Conservation (phyloP, 345 rosid genomes). For the Linum tenue region DNA sequence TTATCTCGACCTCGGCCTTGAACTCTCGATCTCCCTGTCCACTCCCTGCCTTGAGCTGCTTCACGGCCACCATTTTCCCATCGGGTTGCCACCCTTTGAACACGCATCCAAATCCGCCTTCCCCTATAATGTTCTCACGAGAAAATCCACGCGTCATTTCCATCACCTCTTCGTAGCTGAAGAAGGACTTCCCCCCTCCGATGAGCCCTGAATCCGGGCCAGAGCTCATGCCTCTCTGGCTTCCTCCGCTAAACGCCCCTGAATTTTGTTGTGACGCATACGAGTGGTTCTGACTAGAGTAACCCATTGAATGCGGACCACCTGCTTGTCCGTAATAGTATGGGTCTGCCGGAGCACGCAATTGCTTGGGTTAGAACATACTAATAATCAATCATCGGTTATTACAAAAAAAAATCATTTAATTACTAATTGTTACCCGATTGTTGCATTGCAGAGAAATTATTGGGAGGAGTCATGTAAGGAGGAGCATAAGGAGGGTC, state of each 20-base stretch:
- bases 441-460: conserved; percentile 25
- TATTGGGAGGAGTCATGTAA: conserved; percentile 37
- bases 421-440: conserved; percentile 34
- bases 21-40: conserved; percentile 98
- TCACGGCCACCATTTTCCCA: conserved; percentile 67
- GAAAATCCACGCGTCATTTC: conserved; percentile 81
- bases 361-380: too few species aligned
- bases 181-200: conserved; percentile 42
- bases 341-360: conserved; percentile 39
- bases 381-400: neutral
- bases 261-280: conserved; percentile 29
- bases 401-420: neutral
- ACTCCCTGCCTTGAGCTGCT: conserved; percentile 91
- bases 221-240: conserved; percentile 32
- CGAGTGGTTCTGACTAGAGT: conserved; percentile 32
- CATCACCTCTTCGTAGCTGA: conserved; percentile 63
- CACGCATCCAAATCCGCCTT: conserved; percentile 95
- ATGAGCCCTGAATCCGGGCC: conserved; percentile 46
- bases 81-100: conserved; percentile 49
- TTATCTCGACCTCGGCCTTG: conserved; percentile 90
- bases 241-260: conserved; percentile 46
- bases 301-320: conserved; percentile 14
- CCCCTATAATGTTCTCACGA: conserved; percentile 62
- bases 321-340: conserved; percentile 36
- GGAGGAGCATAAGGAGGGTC: too few species aligned